Conservation (phyloP, 2,329 filamentous ascomycete genomes). For the Aaosphaeria arxii region DNA sequence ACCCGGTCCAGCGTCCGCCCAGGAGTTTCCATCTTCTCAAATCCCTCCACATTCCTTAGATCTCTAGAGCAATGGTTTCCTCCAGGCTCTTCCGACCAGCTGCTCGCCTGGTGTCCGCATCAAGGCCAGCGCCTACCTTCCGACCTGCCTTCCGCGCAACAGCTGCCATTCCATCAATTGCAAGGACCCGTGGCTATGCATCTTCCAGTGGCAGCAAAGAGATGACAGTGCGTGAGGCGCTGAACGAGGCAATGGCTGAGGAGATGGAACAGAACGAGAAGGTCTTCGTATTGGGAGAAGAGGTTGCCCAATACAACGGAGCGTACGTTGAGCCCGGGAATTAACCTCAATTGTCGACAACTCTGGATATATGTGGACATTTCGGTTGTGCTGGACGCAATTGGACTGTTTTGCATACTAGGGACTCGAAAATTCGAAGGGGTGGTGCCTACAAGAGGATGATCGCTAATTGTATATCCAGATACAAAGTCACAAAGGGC, state of each 20-base stretch:
- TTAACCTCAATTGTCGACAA: not conserved
- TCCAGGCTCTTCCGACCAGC: conserved; percentile 63
- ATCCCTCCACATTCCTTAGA: conserved; percentile 5
- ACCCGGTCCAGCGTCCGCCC: conserved; percentile 24
- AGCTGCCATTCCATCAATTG: conserved; percentile 47
- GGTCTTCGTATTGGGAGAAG: conserved; percentile 94
- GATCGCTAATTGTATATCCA: conserved; percentile 23
- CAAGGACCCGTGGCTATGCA: conserved; percentile 55
- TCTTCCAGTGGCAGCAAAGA: conserved; percentile 70
- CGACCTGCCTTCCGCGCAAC: conserved; percentile 53
- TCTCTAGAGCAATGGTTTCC: conserved; percentile 50
- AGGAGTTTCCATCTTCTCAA: conserved; percentile 16
- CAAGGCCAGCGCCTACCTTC: conserved; percentile 49
- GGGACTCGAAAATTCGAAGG: too few relatives aligned
- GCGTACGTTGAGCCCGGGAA: conserved; percentile 54
- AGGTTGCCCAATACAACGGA: conserved; percentile 99
- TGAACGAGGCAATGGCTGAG: conserved; percentile 97
- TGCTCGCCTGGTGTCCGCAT: conserved; percentile 59
- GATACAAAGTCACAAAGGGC: conserved; percentile 98
- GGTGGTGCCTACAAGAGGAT: not conserved
- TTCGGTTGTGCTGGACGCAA: not conserved
- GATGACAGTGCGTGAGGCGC: conserved; percentile 92
- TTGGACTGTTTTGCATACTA: not conserved
- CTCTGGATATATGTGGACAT: conserved; percentile 7
- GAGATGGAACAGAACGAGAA: conserved; percentile 93